phyloP scores from a whole-genome alignment of 2,329 filamentous ascomycete species.

The Fusarium hainanense region DNA sequence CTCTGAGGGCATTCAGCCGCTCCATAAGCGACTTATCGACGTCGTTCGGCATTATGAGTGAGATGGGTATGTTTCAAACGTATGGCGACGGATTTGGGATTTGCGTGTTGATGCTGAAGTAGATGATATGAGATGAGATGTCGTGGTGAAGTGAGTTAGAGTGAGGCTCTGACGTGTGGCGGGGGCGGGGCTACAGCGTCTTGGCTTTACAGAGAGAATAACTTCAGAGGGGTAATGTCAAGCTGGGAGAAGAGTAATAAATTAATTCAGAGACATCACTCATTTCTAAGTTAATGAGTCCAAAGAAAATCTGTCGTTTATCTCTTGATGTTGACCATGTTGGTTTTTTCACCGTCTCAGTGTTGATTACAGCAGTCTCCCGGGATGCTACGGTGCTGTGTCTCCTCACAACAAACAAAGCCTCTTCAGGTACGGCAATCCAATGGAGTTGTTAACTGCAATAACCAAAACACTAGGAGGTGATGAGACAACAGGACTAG shows the following conservation, averaged over 20 bases:
- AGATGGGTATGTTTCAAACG: too few species aligned
- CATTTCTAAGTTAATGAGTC: too few species aligned
- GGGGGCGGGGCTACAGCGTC: constrained; percentile 30
- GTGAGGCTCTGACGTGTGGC: constrained; percentile 15
- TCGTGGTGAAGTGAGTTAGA: neutral
- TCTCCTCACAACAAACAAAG: neutral
- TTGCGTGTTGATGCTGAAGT: neutral
- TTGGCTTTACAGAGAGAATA: constrained; percentile 14
- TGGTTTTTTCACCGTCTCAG: neutral
- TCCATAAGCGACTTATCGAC: constrained; percentile 63
- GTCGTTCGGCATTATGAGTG: constrained; percentile 47
- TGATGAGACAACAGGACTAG: too few species aligned
- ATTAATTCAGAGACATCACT: neutral
- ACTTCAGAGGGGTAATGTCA: neutral
- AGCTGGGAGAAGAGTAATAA: neutral
- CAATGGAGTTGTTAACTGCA: neutral
- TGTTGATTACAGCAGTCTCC: neutral
- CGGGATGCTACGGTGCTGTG: neutral
- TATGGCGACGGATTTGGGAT: neutral
- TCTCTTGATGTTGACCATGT: neutral
- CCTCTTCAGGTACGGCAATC: neutral
- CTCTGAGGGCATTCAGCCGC: constrained; percentile 64
- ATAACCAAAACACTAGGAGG: fast-evolving
- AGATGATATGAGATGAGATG: constrained; percentile 12
- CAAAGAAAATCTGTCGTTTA: neutral